A percentile compares a stretch with the other conserved stretches of the same genome.
Conservation (phyloP, 176 grass and related monocot genomes). For the Bromus sterilis region DNA sequence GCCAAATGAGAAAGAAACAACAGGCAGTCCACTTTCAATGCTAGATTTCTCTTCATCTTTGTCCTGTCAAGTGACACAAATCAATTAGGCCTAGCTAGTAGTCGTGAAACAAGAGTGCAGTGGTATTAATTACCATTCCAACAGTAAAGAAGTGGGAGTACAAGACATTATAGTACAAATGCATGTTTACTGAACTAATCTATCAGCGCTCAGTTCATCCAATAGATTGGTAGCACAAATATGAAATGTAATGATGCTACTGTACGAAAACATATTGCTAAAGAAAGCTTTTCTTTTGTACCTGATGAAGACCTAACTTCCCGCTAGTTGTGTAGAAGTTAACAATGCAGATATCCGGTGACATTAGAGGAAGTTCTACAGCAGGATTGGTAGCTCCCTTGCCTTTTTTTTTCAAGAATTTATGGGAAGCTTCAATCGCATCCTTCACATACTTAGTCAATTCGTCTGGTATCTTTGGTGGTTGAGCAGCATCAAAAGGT, state of each 20-base stretch:
- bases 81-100: neutral
- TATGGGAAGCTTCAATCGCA: constrained; percentile 34
- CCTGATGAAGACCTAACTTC: constrained; percentile 62
- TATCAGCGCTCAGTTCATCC: neutral
- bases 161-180: neutral
- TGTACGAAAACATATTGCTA: neutral
- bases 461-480: constrained; percentile 36
- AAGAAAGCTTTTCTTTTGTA: neutral
- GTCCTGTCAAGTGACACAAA: constrained; percentile 25
- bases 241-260: neutral
- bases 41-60: constrained; percentile 38
- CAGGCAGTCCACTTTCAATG: constrained; percentile 35
- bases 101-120: neutral
- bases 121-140: neutral
- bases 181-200: neutral
- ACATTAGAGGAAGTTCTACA: constrained; percentile 28
- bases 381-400: neutral
- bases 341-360: constrained; percentile 60
- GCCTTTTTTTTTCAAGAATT: constrained; percentile 4
- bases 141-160: neutral
- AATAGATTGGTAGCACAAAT: neutral
- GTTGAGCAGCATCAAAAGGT: constrained; percentile 25
- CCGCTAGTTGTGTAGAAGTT: constrained; percentile 42
- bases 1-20: constrained; percentile 50
- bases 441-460: constrained; percentile 24